Evolutionary conservation across 1,284 basidiomycete species (phyloP).

Genomic region (Serendipita sp.): DNA sequence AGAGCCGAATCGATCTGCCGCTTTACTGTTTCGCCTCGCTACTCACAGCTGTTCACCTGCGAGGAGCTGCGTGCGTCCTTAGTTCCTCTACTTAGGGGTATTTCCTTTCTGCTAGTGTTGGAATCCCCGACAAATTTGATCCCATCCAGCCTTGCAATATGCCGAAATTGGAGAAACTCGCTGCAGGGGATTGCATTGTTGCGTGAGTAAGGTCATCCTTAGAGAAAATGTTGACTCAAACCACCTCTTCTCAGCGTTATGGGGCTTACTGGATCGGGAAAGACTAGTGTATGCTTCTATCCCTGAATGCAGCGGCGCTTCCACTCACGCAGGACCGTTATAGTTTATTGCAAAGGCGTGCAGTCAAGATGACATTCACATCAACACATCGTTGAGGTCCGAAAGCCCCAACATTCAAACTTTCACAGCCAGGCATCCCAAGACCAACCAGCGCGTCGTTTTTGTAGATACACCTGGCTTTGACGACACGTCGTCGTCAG

Average conservation of each 20-base stretch:
- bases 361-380: background rate
- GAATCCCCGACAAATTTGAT: no score
- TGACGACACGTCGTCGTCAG: conserved; percentile 8
- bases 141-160: background rate
- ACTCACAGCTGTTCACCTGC: background rate
- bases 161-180: background rate
- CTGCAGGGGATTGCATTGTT: background rate
- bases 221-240: background rate
- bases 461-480: conserved; percentile 16
- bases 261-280: conserved; percentile 17
- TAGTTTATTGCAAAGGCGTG: conserved; percentile 18
- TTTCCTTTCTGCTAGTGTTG: background rate
- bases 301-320: background rate
- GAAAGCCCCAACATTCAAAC: conserved; percentile 2
- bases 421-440: conserved; percentile 6
- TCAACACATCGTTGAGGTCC: background rate
- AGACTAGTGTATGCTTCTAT: conserved; percentile 13
- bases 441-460: conserved; percentile 13
- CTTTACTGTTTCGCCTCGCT: background rate
- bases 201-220: background rate
- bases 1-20: no score
- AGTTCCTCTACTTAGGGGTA: background rate
- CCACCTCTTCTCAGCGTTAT: conserved; percentile 13
- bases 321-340: background rate
- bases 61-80: background rate